A percentile compares a stretch with the other conserved stretches of the same genome.
phyloP scores from a whole-genome alignment of 192 early-diverging fungal species.

The Lunasporangiospora selenospora region DNA sequence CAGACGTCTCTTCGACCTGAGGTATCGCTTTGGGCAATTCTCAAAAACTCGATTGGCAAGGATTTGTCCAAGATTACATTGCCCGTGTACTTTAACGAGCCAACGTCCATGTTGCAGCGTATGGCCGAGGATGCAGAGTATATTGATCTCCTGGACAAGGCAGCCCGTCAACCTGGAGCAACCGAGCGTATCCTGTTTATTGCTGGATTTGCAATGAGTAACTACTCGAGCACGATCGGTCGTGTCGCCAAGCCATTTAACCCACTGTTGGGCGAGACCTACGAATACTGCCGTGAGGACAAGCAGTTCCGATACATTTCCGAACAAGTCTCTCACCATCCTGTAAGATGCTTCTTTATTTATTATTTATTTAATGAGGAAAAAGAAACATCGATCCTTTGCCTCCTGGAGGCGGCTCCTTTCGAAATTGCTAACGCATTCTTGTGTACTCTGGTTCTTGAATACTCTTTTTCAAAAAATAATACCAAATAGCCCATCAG shows the following conservation, averaged over 20 bases:
- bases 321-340: conserved; percentile 91
- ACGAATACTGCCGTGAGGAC: conserved; percentile 81
- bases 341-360: conserved; percentile 53
- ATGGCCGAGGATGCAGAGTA: conserved; percentile 91
- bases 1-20: conserved; percentile 62
- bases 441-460: neutral
- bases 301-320: conserved; percentile 83
- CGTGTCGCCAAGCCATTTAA: conserved; percentile 92
- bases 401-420: neutral
- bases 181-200: conserved; percentile 78
- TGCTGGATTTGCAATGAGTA: conserved; percentile 88
- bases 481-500: conserved; percentile 70
- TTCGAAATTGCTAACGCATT: too few relatives aligned
- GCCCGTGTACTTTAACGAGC: conserved; percentile 92
- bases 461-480: neutral
- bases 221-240: conserved; percentile 81
- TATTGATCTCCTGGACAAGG: conserved; percentile 81
- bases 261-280: conserved; percentile 90
- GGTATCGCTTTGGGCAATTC: conserved; percentile 84
- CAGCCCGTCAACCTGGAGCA: conserved; percentile 62
- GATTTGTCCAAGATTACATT: conserved; percentile 84
- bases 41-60: conserved; percentile 89
- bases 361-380: neutral
- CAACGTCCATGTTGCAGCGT: conserved; percentile 84
- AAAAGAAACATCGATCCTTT: too few relatives aligned